Evolutionary conservation across 169 alveolate species (phyloP).

Genomic region (Plasmodium billcollinsi): DNA sequence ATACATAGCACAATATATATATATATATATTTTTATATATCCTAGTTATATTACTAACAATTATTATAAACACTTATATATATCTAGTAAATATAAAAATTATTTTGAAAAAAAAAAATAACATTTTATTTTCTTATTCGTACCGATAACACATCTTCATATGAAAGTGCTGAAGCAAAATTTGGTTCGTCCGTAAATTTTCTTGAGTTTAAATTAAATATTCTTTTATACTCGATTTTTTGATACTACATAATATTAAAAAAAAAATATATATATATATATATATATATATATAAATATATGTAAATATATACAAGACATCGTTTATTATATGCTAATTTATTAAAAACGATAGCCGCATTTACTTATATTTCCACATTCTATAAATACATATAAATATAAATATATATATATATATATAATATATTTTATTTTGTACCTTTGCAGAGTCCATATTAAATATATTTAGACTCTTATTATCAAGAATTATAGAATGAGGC

Average conservation of each 20-base stretch:
- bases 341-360: too few relatives aligned
- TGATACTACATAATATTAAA: slow-evolving; percentile 36
- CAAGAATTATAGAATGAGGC: slow-evolving; percentile 43
- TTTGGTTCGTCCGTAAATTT: slow-evolving; percentile 43
- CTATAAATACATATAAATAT: not conserved
- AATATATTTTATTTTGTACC: slow-evolving; percentile 8
- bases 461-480: slow-evolving; percentile 30
- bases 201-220: slow-evolving; percentile 68
- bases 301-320: not conserved
- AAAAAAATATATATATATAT: slow-evolving; percentile 1
- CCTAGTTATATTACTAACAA: too few relatives aligned
- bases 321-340: too few relatives aligned
- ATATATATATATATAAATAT: not conserved
- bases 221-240: slow-evolving; percentile 72
- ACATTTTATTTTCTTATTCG: not conserved
- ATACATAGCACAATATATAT: not conserved
- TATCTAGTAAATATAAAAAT: not conserved
- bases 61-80: too few relatives aligned
- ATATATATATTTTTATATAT: too few relatives aligned
- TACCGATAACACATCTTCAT: slow-evolving; percentile 34
- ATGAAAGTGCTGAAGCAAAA: slow-evolving; percentile 54
- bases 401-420: slow-evolving; percentile 2
- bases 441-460: slow-evolving; percentile 57
- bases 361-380: not conserved
- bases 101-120: slow-evolving; percentile 5